Evolutionary conservation across 257 asterid species (phyloP).

Genomic region (Cruciata laevipes): DNA sequence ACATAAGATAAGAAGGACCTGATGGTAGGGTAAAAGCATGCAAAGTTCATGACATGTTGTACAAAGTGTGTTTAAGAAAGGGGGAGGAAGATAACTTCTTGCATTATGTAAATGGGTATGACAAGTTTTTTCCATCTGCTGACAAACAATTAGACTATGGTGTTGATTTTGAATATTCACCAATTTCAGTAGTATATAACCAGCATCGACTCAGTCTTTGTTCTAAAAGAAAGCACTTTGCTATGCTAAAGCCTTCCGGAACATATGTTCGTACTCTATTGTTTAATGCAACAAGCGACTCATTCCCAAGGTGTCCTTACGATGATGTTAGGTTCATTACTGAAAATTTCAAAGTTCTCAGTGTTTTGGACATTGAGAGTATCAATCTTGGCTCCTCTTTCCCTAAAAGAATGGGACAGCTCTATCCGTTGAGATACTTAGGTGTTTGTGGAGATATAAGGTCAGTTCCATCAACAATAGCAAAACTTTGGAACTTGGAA

Average conservation of each 20-base stretch:
- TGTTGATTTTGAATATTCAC: neutral
- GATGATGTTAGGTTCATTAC: neutral
- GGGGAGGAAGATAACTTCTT: neutral
- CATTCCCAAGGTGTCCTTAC: too few relatives aligned
- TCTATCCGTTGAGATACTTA: slow-evolving; percentile 14
- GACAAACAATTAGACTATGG: neutral
- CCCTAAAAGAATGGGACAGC: neutral
- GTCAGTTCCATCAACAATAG: neutral
- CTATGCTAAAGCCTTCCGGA: slow-evolving; percentile 10
- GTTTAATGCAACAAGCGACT: neutral
- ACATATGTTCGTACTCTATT: slow-evolving; percentile 5
- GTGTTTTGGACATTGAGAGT: slow-evolving; percentile 6
- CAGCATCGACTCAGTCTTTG: neutral
- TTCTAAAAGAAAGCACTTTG: neutral
- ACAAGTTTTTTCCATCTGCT: neutral
- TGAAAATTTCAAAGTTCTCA: slow-evolving; percentile 4
- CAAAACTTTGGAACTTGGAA: slow-evolving; percentile 6
- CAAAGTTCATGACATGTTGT: neutral
- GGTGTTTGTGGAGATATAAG: neutral
- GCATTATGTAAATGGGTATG: neutral
- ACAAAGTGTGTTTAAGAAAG: neutral
- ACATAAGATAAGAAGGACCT: too few relatives aligned
- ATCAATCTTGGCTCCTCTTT: neutral
- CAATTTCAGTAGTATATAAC: neutral
- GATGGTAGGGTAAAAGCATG: neutral